Evolutionary conservation across 1,139 yeast species (phyloP).

Genomic region (Candida tropicalis): DNA sequence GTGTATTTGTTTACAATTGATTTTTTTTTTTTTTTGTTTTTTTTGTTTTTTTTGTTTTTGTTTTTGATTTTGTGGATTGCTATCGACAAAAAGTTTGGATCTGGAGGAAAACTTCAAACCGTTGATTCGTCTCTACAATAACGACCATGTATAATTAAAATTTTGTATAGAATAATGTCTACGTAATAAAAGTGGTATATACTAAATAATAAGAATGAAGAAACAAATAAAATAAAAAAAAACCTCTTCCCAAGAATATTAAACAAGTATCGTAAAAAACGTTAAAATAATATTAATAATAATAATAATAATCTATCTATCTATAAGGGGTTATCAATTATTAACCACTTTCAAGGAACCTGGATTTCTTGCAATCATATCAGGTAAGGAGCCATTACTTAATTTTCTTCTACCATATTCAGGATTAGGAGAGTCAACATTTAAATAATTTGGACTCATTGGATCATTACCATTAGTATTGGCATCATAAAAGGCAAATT

Average conservation of each 20-base stretch:
- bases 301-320: not conserved
- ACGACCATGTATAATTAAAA: no score
- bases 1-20: no score
- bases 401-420: slow-evolving; percentile 55
- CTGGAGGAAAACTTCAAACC: no score
- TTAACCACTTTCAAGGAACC: slow-evolving; percentile 52
- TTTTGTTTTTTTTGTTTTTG: no score
- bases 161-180: not conserved
- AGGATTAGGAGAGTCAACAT: slow-evolving; percentile 17
- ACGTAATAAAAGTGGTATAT: not conserved
- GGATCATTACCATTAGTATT: slow-evolving; percentile 8
- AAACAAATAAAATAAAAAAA: not conserved
- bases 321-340: slow-evolving; percentile 21
- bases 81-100: no score
- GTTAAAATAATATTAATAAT: not conserved
- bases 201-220: not conserved
- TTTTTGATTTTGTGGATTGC: no score
- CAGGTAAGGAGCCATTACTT: slow-evolving; percentile 74
- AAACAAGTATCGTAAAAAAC: not conserved
- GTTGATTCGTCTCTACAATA: no score
- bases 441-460: slow-evolving; percentile 5
- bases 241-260: no score
- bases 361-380: slow-evolving; percentile 51
- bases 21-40: no score
- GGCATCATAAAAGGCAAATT: slow-evolving; percentile 11